phyloP scores from a whole-genome alignment of 208 protist genomes.

The Blastocrithidia nonstop region DNA sequence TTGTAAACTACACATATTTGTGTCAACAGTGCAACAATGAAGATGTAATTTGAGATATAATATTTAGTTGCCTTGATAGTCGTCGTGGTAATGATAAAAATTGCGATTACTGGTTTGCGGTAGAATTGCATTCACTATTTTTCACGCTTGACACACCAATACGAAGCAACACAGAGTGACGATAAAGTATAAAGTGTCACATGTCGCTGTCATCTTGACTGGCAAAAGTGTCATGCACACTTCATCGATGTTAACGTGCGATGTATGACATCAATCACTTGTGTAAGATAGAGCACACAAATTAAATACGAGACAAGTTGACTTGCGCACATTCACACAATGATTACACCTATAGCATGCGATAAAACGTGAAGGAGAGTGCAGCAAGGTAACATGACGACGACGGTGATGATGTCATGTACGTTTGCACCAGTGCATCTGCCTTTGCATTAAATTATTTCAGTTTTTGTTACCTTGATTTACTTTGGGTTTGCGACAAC shows the following conservation, averaged over 20 bases:
- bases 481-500: no score
- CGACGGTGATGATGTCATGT: background rate
- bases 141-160: constrained; percentile 5
- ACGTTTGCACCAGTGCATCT: constrained; percentile 7
- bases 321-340: constrained; percentile 14
- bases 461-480: no score
- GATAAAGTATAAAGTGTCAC: constrained; percentile 57
- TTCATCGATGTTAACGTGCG: constrained; percentile 22
- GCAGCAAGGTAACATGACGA: constrained; percentile 6
- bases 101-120: background rate
- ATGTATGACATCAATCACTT: constrained; percentile 43
- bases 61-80: constrained; percentile 5
- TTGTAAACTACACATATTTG: constrained; percentile 11
- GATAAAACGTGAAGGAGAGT: constrained; percentile 9
- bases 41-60: constrained; percentile 12
- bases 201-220: constrained; percentile 23
- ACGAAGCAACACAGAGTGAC: constrained; percentile 43
- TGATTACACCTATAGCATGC: constrained; percentile 6
- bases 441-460: background rate
- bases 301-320: constrained; percentile 28
- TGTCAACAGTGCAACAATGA: constrained; percentile 23
- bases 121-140: background rate
- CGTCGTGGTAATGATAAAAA: background rate
- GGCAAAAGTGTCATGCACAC: constrained; percentile 11
- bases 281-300: constrained; percentile 33